Evolutionary conservation across 345 rosid species (phyloP), one percentile per base, ranked within the genome.

Genomic region (Jatropha curcas): DNA sequence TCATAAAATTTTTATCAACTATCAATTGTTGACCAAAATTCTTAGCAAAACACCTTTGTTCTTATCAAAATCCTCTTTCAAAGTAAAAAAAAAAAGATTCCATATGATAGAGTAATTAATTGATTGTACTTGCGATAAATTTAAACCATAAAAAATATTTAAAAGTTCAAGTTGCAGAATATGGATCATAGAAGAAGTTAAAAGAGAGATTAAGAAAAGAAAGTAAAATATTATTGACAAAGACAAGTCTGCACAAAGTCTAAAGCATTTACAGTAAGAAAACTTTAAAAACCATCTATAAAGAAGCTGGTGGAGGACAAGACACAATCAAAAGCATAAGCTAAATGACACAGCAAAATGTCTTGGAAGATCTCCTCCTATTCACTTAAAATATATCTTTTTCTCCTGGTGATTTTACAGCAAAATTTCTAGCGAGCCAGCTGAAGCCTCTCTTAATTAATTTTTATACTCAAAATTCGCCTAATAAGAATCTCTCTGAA

Each of bases 401-500:
- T 19, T 33, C 13, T 61, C 33, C 6, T 14, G 33, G 17, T 61
- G 65, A 17, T 1, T 16, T 5, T 7, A 41, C 45, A 41, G 2
- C 2, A 41, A 2, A 41, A 41, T 41, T 41, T 9, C 45, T 41
- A 8, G 45, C 45, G 8, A 8, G 45, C 45, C 11, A 10, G 11
- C 12, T 41, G 1, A 41, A 9, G 45, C 13, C 11, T 41, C 11
- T 41, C 13, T 41, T 35, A 8, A 39, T 39, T 39, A 39, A 39
- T 39, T 6, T 39, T 8, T 2, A 12, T 4, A 58, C 19, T 13
- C 28, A 11, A 20, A 27, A 31, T 20, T 33, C 9, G 8, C 35
- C 35, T 30, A 45, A 46, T 70, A 73, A 65, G 30, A 64, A 28
- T 58, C 68, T 46, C 64, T 77, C 68, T 88, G 95, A 51, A 79